phyloP scores from a whole-genome alignment of 768 basidiomycete species.

The Leccinum pellstonianum region DNA sequence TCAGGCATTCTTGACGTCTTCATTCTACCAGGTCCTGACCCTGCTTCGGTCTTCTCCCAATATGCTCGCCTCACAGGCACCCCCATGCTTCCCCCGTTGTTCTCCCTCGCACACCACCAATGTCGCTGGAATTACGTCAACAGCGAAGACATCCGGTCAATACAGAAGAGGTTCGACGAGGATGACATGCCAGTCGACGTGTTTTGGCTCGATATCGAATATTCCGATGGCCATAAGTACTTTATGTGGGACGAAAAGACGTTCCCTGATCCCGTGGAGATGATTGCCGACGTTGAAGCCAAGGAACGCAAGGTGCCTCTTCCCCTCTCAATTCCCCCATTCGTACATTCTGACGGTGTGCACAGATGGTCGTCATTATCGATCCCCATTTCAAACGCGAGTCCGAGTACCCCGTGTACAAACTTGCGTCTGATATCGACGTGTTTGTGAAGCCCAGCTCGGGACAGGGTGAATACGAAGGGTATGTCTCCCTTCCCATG shows the following conservation, averaged over 20 bases:
- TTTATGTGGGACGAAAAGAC: slow-evolving; percentile 93
- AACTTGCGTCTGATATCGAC: slow-evolving; percentile 77
- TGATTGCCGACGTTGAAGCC: slow-evolving; percentile 87
- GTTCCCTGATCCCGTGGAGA: slow-evolving; percentile 93
- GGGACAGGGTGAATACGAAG: slow-evolving; percentile 86
- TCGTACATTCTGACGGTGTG: background rate
- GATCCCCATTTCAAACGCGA: slow-evolving; percentile 94
- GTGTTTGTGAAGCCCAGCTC: slow-evolving; percentile 80
- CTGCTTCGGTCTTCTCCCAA: slow-evolving; percentile 79
- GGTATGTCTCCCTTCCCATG: slow-evolving; percentile 32
- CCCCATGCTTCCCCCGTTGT: slow-evolving; percentile 84
- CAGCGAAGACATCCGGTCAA: slow-evolving; percentile 80
- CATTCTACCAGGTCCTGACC: slow-evolving; percentile 88
- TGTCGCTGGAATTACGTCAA: slow-evolving; percentile 98
- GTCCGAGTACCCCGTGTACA: slow-evolving; percentile 76
- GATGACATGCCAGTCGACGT: slow-evolving; percentile 95
- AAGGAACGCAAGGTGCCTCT: slow-evolving; percentile 73
- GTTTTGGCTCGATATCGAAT: slow-evolving; percentile 97
- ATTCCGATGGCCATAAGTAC: slow-evolving; percentile 91
- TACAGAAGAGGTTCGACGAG: slow-evolving; percentile 88
- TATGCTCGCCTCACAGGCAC: slow-evolving; percentile 85
- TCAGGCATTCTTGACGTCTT: slow-evolving; percentile 95
- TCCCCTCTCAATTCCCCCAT: background rate
- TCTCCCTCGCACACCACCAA: slow-evolving; percentile 94
- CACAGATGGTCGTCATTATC: slow-evolving; percentile 94